Evolutionary conservation across 2,329 filamentous ascomycete species (phyloP).

Genomic region (Exserohilum rostratum): DNA sequence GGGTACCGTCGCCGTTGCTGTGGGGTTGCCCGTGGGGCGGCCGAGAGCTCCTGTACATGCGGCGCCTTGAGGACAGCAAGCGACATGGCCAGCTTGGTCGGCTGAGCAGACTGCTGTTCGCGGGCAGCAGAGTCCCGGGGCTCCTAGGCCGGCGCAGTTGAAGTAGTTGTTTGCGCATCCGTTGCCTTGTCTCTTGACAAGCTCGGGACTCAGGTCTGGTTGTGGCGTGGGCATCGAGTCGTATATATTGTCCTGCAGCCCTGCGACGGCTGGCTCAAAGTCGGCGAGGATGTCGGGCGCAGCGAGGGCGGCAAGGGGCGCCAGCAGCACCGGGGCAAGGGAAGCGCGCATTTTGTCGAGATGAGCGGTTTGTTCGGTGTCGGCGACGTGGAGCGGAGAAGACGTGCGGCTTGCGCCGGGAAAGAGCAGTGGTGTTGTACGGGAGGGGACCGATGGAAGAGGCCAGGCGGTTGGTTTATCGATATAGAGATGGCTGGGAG

Average conservation of each 20-base stretch:
- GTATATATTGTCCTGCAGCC: constrained; percentile 23
- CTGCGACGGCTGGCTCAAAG: constrained; percentile 39
- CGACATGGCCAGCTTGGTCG: constrained; percentile 63
- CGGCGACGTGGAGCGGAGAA: constrained; percentile 7
- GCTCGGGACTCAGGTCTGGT: constrained; percentile 29
- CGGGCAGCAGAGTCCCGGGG: constrained; percentile 62
- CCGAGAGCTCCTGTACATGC: constrained; percentile 59
- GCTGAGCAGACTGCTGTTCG: constrained; percentile 60
- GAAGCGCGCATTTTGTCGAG: constrained; percentile 36
- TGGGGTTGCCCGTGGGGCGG: constrained; percentile 9
- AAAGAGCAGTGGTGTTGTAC: constrained; percentile 12
- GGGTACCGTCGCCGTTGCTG: constrained; percentile 26
- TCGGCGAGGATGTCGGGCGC: constrained; percentile 35
- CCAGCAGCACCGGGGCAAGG: constrained; percentile 33
- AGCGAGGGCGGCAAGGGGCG: constrained; percentile 38
- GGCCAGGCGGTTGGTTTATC: constrained; percentile 10
- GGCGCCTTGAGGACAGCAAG: constrained; percentile 65
- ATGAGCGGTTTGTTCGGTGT: not conserved
- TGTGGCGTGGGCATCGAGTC: constrained; percentile 32
- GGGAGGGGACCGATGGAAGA: constrained; percentile 6
- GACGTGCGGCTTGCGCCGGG: constrained; percentile 16
- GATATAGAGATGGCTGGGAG: constrained; percentile 8
- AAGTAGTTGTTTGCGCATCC: constrained; percentile 60
- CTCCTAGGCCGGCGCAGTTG: constrained; percentile 59
- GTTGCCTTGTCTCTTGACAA: constrained; percentile 47